Percentiles rank a stretch among this genome's conserved stretches.
These are phyloP conservation scores for Alisma plantagoaquatica DNA, from an alignment of 106 monocot species.

Conservation along the genomic window DNA sequence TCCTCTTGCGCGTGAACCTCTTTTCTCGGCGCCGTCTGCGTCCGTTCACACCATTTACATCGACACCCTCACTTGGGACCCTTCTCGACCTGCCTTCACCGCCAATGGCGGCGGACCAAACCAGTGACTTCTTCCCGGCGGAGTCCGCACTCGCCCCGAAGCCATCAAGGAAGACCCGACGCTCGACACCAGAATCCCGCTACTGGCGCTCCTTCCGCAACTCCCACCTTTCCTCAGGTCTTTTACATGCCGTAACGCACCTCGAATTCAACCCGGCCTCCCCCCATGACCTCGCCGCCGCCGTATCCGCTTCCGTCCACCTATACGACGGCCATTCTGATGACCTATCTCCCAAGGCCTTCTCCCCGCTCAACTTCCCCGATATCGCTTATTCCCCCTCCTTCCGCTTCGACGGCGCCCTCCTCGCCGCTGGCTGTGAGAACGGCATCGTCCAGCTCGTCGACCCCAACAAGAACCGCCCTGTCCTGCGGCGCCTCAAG, in stretches of 20 bases:
- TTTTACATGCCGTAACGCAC: slow-evolving; percentile 52
- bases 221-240: slow-evolving; percentile 34
- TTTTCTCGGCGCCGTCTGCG: no score
- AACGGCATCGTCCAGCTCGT: slow-evolving; percentile 65
- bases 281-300: slow-evolving; percentile 50
- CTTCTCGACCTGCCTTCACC: no score
- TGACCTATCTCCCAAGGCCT: slow-evolving; percentile 32
- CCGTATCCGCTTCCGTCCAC: slow-evolving; percentile 42
- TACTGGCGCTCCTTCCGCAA: slow-evolving; percentile 79
- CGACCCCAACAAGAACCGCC: slow-evolving; percentile 29
- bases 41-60: no score
- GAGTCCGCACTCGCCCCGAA: slow-evolving; percentile 15
- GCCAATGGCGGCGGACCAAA: slow-evolving; percentile 1
- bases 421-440: slow-evolving; percentile 58
- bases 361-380: slow-evolving; percentile 43
- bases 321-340: slow-evolving; percentile 29
- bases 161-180: slow-evolving; percentile 12
- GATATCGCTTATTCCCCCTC: slow-evolving; percentile 87
- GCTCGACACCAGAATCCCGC: slow-evolving; percentile 42
- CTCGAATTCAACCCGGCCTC: slow-evolving; percentile 59
- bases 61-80: no score
- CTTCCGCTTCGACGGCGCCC: slow-evolving; percentile 83
- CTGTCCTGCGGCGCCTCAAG: slow-evolving; percentile 47
- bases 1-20: no score
- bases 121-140: slow-evolving; percentile 48